Percentiles rank a stretch among this genome's conserved stretches.
Conservation (phyloP, 331 rosid species). For the Erythrophleum ivorense region DNA sequence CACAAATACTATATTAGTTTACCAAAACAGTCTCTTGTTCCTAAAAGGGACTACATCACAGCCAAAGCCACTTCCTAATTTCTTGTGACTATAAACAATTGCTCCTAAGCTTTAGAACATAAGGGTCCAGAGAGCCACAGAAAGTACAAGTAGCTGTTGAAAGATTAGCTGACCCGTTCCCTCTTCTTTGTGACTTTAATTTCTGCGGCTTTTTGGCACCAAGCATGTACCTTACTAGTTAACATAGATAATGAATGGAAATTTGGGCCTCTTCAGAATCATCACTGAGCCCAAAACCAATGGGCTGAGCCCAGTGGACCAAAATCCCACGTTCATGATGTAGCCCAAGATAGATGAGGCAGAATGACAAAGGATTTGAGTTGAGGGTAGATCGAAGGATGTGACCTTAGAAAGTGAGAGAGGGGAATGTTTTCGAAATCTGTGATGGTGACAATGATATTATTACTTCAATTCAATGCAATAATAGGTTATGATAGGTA, state of each 20-base stretch:
- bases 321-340: too few relatives aligned
- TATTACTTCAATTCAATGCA: background rate
- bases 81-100: conserved; percentile 40
- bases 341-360: background rate
- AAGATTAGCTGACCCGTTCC: conserved; percentile 52
- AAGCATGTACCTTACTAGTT: conserved; percentile 34
- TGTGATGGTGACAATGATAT: conserved; percentile 44
- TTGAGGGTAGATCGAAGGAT: conserved; percentile 33
- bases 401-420: conserved; percentile 40
- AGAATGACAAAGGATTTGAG: background rate
- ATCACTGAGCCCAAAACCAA: background rate
- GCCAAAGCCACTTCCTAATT: conserved; percentile 55
- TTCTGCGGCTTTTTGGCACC: conserved; percentile 29
- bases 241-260: background rate
- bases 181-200: conserved; percentile 39
- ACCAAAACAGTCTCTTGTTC: conserved; percentile 63
- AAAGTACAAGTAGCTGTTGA: conserved; percentile 53
- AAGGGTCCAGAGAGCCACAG: conserved; percentile 40
- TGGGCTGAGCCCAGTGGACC: background rate
- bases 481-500: conserved; percentile 38
- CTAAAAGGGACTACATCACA: conserved; percentile 66
- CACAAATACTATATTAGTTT: conserved; percentile 50
- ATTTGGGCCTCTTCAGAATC: background rate
- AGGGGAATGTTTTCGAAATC: conserved; percentile 48
- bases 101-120: background rate